phyloP scores from a whole-genome alignment of 257 asterid species.

The Fraxinus americana region DNA sequence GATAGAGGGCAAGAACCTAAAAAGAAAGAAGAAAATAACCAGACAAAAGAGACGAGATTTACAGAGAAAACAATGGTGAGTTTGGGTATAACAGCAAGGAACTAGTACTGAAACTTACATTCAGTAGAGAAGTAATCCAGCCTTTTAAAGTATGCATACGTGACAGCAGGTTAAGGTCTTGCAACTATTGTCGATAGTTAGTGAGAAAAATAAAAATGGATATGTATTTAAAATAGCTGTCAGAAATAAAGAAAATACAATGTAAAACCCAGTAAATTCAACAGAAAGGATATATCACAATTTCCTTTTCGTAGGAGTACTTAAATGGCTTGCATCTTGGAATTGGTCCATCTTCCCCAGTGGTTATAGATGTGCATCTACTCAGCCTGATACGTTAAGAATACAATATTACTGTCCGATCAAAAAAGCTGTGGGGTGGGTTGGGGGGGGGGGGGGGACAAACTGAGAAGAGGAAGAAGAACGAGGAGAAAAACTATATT shows the following conservation, averaged over 20 bases:
- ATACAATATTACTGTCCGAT: slow-evolving; percentile 14
- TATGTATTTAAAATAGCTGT: slow-evolving; percentile 17
- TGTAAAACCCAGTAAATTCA: slow-evolving; percentile 9
- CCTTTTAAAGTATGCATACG: slow-evolving; percentile 96
- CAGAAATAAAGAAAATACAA: slow-evolving; percentile 13
- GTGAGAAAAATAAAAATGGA: slow-evolving; percentile 6
- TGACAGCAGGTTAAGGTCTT: slow-evolving; percentile 64
- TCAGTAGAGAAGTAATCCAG: slow-evolving; percentile 98
- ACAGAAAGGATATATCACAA: slow-evolving; percentile 89
- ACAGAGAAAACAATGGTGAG: slow-evolving; percentile 5
- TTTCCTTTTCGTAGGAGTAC: slow-evolving; percentile 98
- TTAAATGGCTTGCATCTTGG: slow-evolving; percentile 99
- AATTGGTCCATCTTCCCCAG: slow-evolving; percentile 99
- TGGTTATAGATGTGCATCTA: slow-evolving; percentile 86
- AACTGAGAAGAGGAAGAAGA: slow-evolving; percentile 9
- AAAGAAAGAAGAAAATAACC: neutral
- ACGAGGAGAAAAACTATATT: neutral
- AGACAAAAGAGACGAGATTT: neutral
- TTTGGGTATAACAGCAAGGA: slow-evolving; percentile 11
- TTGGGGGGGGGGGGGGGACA: neutral
- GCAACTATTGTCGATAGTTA: slow-evolving; percentile 20
- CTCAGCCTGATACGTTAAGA: slow-evolving; percentile 62
- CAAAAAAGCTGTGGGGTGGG: slow-evolving; percentile 15
- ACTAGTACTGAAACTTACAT: slow-evolving; percentile 56
- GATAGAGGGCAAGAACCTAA: neutral